These are phyloP conservation scores for Sanghuangporus weigelae DNA, from an alignment of 1,284 basidiomycete species.

Conservation along the genomic window DNA sequence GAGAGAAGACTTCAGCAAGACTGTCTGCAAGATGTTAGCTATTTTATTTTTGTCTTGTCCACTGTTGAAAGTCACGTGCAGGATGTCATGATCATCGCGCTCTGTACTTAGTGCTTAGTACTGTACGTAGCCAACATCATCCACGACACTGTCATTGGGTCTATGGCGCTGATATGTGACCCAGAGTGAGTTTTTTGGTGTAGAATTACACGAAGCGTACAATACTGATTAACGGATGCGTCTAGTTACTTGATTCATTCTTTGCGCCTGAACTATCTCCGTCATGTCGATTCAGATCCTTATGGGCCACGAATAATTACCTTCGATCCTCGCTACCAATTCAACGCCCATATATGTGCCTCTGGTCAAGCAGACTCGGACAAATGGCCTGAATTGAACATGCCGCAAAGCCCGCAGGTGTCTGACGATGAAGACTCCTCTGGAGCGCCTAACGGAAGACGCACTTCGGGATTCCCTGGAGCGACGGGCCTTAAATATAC, in stretches of 20 bases:
- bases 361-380: conserved; percentile 73
- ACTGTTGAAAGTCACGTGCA: neutral
- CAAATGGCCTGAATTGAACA: conserved; percentile 78
- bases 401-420: conserved; percentile 61
- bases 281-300: conserved; percentile 73
- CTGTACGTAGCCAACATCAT: neutral
- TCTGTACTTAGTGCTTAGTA: neutral
- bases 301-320: conserved; percentile 78
- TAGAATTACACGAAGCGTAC: neutral
- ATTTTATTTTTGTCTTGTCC: too few species aligned
- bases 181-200: conserved; percentile 12
- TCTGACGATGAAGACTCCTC: conserved; percentile 53
- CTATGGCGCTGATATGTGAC: conserved; percentile 17
- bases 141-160: neutral
- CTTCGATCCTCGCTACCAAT: conserved; percentile 63
- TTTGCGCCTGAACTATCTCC: conserved; percentile 81
- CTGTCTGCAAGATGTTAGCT: too few species aligned
- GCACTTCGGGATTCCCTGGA: conserved; percentile 42
- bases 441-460: conserved; percentile 29
- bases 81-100: neutral
- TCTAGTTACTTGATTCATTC: conserved; percentile 81
- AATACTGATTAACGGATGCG: conserved; percentile 8
- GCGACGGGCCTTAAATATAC: conserved; percentile 71
- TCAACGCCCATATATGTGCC: conserved; percentile 78
- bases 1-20: too few species aligned